These are phyloP conservation scores for Senna tora DNA, from an alignment of 306 rosid genomes.

Conservation along the genomic window DNA sequence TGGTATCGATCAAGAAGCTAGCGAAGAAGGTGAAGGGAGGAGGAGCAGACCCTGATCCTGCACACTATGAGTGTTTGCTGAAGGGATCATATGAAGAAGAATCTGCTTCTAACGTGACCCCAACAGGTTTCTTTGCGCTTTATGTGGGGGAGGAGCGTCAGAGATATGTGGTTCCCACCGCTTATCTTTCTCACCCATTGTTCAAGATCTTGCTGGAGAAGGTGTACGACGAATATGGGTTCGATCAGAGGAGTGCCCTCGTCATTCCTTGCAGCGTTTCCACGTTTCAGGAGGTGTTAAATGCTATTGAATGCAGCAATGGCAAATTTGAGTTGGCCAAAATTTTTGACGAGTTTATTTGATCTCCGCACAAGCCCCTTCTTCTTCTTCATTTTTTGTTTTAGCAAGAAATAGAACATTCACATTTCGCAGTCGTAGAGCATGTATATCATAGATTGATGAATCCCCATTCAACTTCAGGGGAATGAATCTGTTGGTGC, in stretches of 20 bases:
- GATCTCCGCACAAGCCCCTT: background rate
- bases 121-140: constrained; percentile 64
- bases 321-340: constrained; percentile 70
- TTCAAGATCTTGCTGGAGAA: constrained; percentile 86
- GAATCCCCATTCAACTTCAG: background rate
- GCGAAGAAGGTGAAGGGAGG: constrained; percentile 56
- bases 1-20: constrained; percentile 59
- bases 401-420: constrained; percentile 21
- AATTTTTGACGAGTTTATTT: constrained; percentile 65
- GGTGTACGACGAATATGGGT: constrained; percentile 76
- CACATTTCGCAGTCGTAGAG: background rate
- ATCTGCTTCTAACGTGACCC: constrained; percentile 37
- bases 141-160: constrained; percentile 79
- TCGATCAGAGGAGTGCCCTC: constrained; percentile 64
- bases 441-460: background rate
- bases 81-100: constrained; percentile 31
- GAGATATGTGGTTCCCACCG: constrained; percentile 68
- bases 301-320: constrained; percentile 64
- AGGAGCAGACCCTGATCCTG: constrained; percentile 32
- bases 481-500: constrained; percentile 1
- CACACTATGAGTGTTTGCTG: constrained; percentile 47
- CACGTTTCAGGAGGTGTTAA: constrained; percentile 65
- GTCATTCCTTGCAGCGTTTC: constrained; percentile 80
- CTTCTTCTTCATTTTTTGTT: background rate
- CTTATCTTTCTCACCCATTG: constrained; percentile 74